These are phyloP conservation scores for Pyracantha coccinea DNA, from an alignment of 331 rosid genomes.

Conservation along the genomic window DNA sequence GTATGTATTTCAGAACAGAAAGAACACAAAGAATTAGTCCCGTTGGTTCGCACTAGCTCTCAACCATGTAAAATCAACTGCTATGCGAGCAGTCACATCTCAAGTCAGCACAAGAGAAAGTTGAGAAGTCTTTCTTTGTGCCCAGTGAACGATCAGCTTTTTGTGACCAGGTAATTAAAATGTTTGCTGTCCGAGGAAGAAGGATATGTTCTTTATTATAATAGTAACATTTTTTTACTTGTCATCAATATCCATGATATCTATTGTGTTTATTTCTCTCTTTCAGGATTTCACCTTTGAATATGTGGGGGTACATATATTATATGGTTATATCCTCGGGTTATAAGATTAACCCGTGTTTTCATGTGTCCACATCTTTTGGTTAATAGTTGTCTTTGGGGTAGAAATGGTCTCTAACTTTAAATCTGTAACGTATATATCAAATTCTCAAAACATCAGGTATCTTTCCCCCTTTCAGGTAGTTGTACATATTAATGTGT, in stretches of 20 bases:
- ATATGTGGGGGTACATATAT: neutral
- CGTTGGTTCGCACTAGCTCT: slow-evolving; percentile 43
- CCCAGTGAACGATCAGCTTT: slow-evolving; percentile 86
- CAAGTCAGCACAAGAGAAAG: slow-evolving; percentile 96
- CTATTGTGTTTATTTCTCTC: neutral
- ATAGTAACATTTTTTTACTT: neutral
- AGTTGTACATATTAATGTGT: no score
- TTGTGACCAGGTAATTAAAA: slow-evolving; percentile 69
- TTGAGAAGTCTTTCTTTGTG: slow-evolving; percentile 69
- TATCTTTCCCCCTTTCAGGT: neutral
- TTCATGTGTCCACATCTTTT: neutral
- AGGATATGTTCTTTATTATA: neutral
- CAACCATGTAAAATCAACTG: slow-evolving; percentile 39
- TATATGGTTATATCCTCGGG: neutral
- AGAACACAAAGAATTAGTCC: slow-evolving; percentile 85
- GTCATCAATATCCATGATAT: neutral
- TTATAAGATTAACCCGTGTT: no score
- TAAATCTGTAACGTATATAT: neutral
- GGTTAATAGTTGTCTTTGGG: neutral
- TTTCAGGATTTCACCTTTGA: neutral
- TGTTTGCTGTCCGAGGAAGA: neutral
- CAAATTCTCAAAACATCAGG: neutral
- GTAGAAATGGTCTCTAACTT: neutral
- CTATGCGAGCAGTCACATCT: slow-evolving; percentile 56
- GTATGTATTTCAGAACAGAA: slow-evolving; percentile 56